These are phyloP conservation scores for Citrus reticulata DNA, from an alignment of 345 rosid genomes.

Conservation along the genomic window DNA sequence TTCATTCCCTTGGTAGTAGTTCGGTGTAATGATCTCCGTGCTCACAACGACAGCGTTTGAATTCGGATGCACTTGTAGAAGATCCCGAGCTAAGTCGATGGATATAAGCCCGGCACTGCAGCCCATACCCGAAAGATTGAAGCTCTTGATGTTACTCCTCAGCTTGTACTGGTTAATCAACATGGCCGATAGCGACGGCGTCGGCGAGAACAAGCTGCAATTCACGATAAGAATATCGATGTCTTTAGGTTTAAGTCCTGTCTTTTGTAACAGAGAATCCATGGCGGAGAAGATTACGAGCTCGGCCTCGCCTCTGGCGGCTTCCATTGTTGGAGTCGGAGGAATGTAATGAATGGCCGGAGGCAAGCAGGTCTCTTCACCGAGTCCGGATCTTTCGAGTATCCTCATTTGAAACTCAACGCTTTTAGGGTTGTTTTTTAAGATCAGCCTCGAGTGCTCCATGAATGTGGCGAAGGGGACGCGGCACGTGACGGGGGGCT, in stretches of 20 bases:
- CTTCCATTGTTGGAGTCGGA: conserved; percentile 61
- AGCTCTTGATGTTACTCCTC: conserved; percentile 74
- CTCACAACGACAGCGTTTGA: conserved; percentile 64
- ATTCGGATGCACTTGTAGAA: conserved; percentile 67
- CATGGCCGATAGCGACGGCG: conserved; percentile 78
- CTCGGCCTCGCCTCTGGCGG: conserved; percentile 60
- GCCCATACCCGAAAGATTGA: conserved; percentile 82
- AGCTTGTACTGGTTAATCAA: conserved; percentile 72
- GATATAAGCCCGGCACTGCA: conserved; percentile 78
- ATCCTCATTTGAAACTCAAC: conserved; percentile 72
- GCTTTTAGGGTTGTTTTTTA: conserved; percentile 43
- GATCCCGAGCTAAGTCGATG: conserved; percentile 64
- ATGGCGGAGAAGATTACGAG: conserved; percentile 68
- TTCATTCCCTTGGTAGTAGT: conserved; percentile 64
- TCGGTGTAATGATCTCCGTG: conserved; percentile 73
- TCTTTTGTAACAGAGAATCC: conserved; percentile 59
- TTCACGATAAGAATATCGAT: conserved; percentile 69
- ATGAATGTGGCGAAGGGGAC: conserved; percentile 67
- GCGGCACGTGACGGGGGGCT: conserved; percentile 57
- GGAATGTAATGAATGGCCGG: conserved; percentile 83
- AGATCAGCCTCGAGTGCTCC: conserved; percentile 57
- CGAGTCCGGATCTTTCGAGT: conserved; percentile 73
- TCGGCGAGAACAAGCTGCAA: conserved; percentile 71
- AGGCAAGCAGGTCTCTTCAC: conserved; percentile 77
- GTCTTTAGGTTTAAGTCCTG: conserved; percentile 60